Evolutionary conservation across 805 yeast species (phyloP).

Genomic region (Tetrapisispora fleetii): DNA sequence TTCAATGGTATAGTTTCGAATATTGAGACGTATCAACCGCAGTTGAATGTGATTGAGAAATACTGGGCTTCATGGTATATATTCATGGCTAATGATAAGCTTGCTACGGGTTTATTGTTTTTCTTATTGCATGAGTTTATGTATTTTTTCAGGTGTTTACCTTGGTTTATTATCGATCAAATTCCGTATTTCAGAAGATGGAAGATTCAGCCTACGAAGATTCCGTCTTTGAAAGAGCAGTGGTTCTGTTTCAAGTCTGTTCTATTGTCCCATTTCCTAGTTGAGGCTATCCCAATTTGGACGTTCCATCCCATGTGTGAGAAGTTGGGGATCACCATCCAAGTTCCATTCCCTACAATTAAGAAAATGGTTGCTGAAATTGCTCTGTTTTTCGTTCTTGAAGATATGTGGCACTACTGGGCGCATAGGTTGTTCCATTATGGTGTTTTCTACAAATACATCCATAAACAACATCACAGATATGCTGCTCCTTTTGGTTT

Average conservation of each 20-base stretch:
- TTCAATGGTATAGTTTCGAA: slow-evolving; percentile 13
- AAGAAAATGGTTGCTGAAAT: slow-evolving; percentile 53
- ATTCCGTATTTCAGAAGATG: slow-evolving; percentile 71
- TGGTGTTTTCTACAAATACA: slow-evolving; percentile 74
- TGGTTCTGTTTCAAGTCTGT: slow-evolving; percentile 83
- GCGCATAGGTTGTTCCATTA: slow-evolving; percentile 78
- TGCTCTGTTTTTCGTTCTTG: slow-evolving; percentile 66
- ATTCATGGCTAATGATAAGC: slow-evolving; percentile 68
- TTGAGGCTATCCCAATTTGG: slow-evolving; percentile 92
- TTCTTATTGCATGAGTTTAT: slow-evolving; percentile 70
- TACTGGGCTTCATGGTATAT: slow-evolving; percentile 79
- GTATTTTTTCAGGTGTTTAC: slow-evolving; percentile 83
- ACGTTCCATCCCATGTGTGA: slow-evolving; percentile 83
- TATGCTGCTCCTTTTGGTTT: slow-evolving; percentile 94
- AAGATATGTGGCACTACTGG: slow-evolving; percentile 93
- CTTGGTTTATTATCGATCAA: slow-evolving; percentile 77
- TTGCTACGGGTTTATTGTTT: slow-evolving; percentile 80
- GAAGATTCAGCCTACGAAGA: slow-evolving; percentile 75
- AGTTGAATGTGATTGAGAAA: slow-evolving; percentile 46
- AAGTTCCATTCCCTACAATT: slow-evolving; percentile 71
- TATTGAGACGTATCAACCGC: slow-evolving; percentile 29
- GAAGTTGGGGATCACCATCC: slow-evolving; percentile 57
- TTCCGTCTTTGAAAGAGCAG: slow-evolving; percentile 69
- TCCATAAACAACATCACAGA: slow-evolving; percentile 91
- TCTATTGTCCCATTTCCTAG: slow-evolving; percentile 69